These are phyloP conservation scores for Eucalyptus tenuipes DNA, from an alignment of 345 rosid species.

Conservation along the genomic window DNA sequence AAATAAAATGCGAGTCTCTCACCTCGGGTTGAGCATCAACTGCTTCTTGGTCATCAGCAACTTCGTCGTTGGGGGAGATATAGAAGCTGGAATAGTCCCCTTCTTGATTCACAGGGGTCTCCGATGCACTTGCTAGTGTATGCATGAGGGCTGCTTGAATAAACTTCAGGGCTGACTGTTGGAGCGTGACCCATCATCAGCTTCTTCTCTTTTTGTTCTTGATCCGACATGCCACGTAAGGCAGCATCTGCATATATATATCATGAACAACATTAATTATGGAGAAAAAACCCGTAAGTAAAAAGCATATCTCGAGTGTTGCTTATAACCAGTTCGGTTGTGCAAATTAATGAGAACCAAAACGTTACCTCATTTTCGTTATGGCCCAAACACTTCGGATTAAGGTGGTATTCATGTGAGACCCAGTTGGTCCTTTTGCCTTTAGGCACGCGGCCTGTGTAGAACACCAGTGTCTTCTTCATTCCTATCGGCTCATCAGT, in stretches of 20 bases:
- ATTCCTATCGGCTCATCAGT: slow-evolving; percentile 7
- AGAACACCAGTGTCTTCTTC: slow-evolving; percentile 29
- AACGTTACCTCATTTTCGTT: not conserved
- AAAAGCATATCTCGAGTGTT: not conserved
- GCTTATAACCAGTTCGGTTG: not conserved
- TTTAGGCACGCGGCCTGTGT: not conserved
- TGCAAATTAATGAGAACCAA: not conserved
- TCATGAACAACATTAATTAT: not conserved
- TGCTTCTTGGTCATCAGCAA: not conserved
- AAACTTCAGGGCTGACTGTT: too few relatives aligned
- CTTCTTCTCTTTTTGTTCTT: not conserved
- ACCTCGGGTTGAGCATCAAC: not conserved
- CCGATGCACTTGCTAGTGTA: not conserved
- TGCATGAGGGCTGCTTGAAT: too few relatives aligned
- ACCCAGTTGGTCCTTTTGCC: slow-evolving; percentile 18
- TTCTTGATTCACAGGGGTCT: not conserved
- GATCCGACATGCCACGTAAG: not conserved
- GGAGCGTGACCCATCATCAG: not conserved
- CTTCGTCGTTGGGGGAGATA: not conserved
- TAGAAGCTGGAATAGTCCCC: not conserved
- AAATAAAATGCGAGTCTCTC: not conserved
- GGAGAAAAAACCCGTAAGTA: not conserved
- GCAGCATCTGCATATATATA: not conserved
- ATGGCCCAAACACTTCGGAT: not conserved
- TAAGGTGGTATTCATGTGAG: slow-evolving; percentile 15